Conservation (phyloP, 306 rosid species). For the Begonia fuchsioides region DNA sequence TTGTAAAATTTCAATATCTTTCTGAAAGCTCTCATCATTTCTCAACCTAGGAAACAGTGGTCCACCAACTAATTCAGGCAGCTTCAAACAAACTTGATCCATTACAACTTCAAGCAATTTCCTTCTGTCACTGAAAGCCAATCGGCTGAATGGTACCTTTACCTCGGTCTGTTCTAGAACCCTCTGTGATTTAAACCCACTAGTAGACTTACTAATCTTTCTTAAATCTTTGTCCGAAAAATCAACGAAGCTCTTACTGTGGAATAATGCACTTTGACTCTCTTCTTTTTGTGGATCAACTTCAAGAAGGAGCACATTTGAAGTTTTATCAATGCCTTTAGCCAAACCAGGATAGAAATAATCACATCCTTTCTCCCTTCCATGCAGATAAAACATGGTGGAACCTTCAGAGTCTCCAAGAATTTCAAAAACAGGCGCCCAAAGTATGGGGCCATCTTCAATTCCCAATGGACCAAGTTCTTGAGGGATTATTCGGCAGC, state of each 20-base stretch:
- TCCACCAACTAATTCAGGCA: constrained; percentile 30
- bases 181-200: constrained; percentile 33
- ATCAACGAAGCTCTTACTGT: constrained; percentile 33
- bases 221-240: constrained; percentile 32
- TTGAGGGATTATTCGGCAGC: constrained; percentile 89
- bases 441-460: constrained; percentile 74
- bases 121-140: constrained; percentile 68
- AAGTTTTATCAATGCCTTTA: constrained; percentile 34
- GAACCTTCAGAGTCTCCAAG: constrained; percentile 53
- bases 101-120: constrained; percentile 57
- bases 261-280: constrained; percentile 24
- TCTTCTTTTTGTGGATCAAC: constrained; percentile 38
- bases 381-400: constrained; percentile 50
- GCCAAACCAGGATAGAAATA: constrained; percentile 67
- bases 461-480: constrained; percentile 93
- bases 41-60: constrained; percentile 62
- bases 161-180: constrained; percentile 23
- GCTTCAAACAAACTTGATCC: constrained; percentile 37
- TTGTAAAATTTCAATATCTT: constrained; percentile 36
- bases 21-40: constrained; percentile 36
- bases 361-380: constrained; percentile 53
- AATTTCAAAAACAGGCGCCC: constrained; percentile 92
- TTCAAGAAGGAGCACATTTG: constrained; percentile 80
- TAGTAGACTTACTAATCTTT: constrained; percentile 41
- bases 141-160: constrained; percentile 33